Evolutionary conservation across 768 basidiomycete species (phyloP).

Genomic region (Leccinum imitatum): DNA sequence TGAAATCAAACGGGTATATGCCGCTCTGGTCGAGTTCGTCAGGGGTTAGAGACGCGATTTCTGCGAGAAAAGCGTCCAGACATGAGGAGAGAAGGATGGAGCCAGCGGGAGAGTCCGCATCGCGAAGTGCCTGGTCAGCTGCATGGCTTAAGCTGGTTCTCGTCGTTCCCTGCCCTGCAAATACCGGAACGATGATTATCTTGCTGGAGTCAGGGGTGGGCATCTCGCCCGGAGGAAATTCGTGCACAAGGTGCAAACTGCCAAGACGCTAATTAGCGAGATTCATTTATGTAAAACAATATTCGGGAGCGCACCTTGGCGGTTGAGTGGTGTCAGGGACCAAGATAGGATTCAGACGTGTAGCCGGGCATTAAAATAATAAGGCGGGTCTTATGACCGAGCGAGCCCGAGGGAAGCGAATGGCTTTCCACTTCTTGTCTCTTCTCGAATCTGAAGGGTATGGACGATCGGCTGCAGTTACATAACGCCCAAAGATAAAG

Average conservation of each 20-base stretch:
- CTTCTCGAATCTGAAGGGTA: constrained; percentile 18
- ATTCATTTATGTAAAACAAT: neutral
- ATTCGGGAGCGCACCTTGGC: constrained; percentile 5
- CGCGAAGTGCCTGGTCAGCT: constrained; percentile 39
- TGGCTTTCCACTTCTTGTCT: constrained; percentile 21
- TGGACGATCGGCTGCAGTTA: constrained; percentile 17
- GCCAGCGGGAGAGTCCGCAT: constrained; percentile 42
- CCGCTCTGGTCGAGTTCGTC: constrained; percentile 35
- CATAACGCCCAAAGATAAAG: constrained; percentile 27
- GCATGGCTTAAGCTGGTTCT: constrained; percentile 33
- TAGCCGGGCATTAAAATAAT: constrained; percentile 18
- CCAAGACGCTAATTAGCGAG: neutral
- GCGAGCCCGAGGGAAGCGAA: constrained; percentile 18
- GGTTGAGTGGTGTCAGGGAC: neutral
- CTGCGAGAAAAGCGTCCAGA: constrained; percentile 47
- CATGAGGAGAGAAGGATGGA: constrained; percentile 50
- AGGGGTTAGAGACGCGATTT: constrained; percentile 47
- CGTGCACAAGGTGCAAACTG: neutral
- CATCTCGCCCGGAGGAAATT: constrained; percentile 6
- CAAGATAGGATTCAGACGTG: constrained; percentile 2
- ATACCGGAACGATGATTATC: constrained; percentile 43
- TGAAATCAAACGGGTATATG: constrained; percentile 48
- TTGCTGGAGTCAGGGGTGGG: neutral
- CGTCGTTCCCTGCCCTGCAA: constrained; percentile 55
- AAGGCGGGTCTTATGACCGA: constrained; percentile 1